Evolutionary conservation across 2,329 filamentous ascomycete genomes (phyloP), one percentile per base, ranked within the genome.

Genomic region (Aspergillus spinulosporus): DNA sequence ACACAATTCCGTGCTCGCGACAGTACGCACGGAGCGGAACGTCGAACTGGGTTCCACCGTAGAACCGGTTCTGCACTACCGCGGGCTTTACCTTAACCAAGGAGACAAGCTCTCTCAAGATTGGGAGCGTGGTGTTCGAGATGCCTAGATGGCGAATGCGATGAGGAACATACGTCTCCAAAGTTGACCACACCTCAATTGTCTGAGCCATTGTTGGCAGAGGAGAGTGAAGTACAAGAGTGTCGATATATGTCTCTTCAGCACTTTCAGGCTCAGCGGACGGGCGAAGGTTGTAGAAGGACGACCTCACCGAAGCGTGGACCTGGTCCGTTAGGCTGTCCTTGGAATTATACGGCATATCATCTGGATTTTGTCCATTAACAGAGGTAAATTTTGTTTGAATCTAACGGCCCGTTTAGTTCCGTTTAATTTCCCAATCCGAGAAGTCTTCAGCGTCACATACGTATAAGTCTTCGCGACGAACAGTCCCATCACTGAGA

Each of bases 341-440:
- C 1, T 76, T 68, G 1, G 82, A 71, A 64, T 87, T 78, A 70
- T 90, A 90, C 0, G 88, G 88, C 73, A 85, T 78, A 48, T 84
- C 79, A 40, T 73, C 72, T 1, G 75, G 76, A 65, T 87, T 83
- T 69, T 92, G 88, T 26, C 84, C 85, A 12, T 73, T 72, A 3
- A 84, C 71, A 0, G 87, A 80, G 1, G 88, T 90, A 75, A 88
- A 94, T 71, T 93, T 94, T n/a, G 90, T 92, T 80, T 95, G 90
- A 44, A 92, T 78, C 84, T 88, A 52, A 44, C 52, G 45, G 32
- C 52, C 26, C 40, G 44, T 36, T 53, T 32, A 53, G 43, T 43
- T 5, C 12, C 40, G 44, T 36, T 53, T 32, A 53, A 32, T 43
- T 5, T 8, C 45, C 43, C 2, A 32, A 28, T 14, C 5, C 9